These are phyloP conservation scores for Fusarium sp. DNA, from an alignment of 2,329 filamentous ascomycete species.

Conservation along the genomic window DNA sequence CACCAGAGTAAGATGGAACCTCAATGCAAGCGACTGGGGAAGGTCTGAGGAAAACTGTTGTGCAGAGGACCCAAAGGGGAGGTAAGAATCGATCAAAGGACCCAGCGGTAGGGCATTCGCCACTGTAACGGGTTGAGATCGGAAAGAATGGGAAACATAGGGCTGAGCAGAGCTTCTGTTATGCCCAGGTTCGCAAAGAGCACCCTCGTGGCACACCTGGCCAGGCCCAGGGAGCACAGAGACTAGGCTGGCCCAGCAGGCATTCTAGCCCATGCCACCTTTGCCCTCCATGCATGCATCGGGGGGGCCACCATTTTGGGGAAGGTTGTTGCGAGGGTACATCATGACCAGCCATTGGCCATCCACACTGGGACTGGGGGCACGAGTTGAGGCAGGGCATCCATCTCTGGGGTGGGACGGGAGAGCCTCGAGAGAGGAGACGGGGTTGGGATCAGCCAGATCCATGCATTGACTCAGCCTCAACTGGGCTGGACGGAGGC, in stretches of 20 bases:
- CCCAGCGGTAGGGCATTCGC: conserved; percentile 17
- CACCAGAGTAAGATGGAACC: background rate
- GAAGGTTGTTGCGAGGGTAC: conserved; percentile 22
- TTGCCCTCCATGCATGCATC: conserved; percentile 6
- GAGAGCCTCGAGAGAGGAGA: background rate
- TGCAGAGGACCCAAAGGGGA: conserved; percentile 18
- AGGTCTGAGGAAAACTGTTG: conserved; percentile 6
- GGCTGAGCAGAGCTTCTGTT: conserved; percentile 43
- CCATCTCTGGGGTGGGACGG: conserved; percentile 8
- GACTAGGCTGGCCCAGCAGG: background rate
- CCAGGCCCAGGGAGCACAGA: conserved; percentile 1
- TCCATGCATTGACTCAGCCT: conserved; percentile 29
- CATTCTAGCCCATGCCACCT: conserved; percentile 18
- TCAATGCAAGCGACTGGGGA: conserved; percentile 5
- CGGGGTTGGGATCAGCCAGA: conserved; percentile 10
- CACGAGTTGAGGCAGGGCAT: conserved; percentile 20
- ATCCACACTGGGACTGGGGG: conserved; percentile 9
- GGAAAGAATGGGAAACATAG: conserved; percentile 27
- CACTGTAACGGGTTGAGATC: conserved; percentile 18
- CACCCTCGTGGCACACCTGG: conserved; percentile 3
- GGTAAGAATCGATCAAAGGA: conserved; percentile 16
- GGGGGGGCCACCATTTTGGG: conserved; percentile 28
- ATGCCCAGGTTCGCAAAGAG: conserved; percentile 14
- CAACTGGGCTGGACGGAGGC: conserved; percentile 11
- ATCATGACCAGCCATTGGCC: conserved; percentile 22